Evolutionary conservation across 2,329 filamentous ascomycete species (phyloP).

Genomic region (Colletotrichum karsti): DNA sequence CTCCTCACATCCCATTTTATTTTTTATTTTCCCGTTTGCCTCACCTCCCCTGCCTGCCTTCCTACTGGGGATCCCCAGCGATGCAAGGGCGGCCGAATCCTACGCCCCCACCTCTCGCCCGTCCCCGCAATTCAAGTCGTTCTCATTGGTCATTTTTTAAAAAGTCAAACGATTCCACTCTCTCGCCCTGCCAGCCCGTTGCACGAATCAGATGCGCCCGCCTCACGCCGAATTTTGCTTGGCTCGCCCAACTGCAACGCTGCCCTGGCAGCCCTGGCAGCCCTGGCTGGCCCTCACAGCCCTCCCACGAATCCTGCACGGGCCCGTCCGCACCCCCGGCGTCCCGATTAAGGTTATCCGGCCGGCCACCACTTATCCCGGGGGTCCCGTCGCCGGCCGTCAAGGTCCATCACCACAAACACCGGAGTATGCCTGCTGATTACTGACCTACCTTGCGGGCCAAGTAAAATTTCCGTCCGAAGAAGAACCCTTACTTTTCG

Average conservation of each 20-base stretch:
- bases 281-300: too few species aligned
- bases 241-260: not conserved
- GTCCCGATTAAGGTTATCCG: slow-evolving; percentile 18
- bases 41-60: too few species aligned
- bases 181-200: too few species aligned
- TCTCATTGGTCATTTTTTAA: too few species aligned
- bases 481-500: not conserved
- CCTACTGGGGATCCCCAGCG: too few species aligned
- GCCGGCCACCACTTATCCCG: not conserved
- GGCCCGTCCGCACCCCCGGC: not conserved
- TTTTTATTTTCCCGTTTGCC: not conserved
- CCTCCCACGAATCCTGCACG: not conserved
- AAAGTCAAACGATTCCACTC: not conserved
- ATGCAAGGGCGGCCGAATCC: not conserved
- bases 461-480: not conserved
- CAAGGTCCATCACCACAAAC: too few species aligned
- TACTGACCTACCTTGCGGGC: not conserved
- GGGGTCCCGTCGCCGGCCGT: not conserved
- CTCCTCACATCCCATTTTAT: not conserved
- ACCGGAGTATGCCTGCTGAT: not conserved
- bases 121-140: too few species aligned
- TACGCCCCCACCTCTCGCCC: not conserved
- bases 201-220: too few species aligned
- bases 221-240: not conserved
- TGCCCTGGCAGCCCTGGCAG: too few species aligned